Base-by-base conservation (phyloP, 345 rosid genomes). In the Aegle marmelos region DNA sequence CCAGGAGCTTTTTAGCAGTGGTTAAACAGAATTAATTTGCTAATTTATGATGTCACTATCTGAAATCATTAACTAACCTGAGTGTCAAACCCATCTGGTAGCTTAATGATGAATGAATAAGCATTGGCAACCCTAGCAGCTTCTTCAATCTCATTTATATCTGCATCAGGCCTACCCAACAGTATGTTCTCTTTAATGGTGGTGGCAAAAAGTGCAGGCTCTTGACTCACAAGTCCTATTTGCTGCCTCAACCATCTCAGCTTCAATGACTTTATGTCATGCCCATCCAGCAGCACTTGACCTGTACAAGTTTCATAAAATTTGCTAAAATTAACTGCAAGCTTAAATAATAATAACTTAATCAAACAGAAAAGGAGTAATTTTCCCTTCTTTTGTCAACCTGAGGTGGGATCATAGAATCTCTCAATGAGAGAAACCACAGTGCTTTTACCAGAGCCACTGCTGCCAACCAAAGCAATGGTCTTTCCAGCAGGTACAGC, bases 81-180 rank as follows among this genome's bases (percentile, higher is more conserved):
- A 73, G 99, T 93, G 83, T 95, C 99, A 9, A 92, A 91, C 70
- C 98, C 97, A 22, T 95, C 98, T 0, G 99, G 94, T 67, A 93
- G 88, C 88, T 95, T 95, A 86, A 91, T 83, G 75, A 95, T 89
- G 86, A 95, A 95, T 16, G 99, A 95, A 84, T 95, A 93, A 1
- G 99, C 99, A 75, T 95, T 95, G 57, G 99, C 99, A 13, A 95
- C 99, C 82, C 96, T 87, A 64, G 99, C 99, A 16, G 99, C 99
- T 76, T 93, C 99, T 67, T 95, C 99, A 0, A 95, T 82, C 85
- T 95, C 99, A 5, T 83, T 86, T 74, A 78, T 89, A 75, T 87
- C 88, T 4, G 99, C 96, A 68, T 89, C 96, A 1, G 99, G 94
- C 80, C 99, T 90, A 80, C 98, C 99, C 76, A 95, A 81, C 27